Evolutionary conservation across 2,329 filamentous ascomycete species (phyloP).

Genomic region (Alternaria arbusti): DNA sequence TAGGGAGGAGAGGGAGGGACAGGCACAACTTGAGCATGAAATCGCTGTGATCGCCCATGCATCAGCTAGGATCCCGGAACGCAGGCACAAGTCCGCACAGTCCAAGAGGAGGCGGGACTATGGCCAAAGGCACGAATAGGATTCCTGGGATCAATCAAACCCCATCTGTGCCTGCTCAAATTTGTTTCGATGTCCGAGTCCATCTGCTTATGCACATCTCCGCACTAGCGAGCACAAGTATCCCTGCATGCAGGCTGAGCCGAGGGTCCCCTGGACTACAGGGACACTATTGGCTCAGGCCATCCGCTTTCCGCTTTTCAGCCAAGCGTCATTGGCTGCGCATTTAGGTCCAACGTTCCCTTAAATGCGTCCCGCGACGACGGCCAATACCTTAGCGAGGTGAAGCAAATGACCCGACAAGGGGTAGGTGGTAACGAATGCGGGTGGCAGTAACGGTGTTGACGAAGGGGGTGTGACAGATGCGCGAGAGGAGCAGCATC

Average conservation of each 20-base stretch:
- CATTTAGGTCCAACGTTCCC: slow-evolving; percentile 24
- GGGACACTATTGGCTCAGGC: slow-evolving; percentile 18
- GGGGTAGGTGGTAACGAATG: slow-evolving; percentile 20
- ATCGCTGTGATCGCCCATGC: slow-evolving; percentile 41
- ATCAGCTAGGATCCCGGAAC: slow-evolving; percentile 30
- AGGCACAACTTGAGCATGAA: slow-evolving; percentile 39
- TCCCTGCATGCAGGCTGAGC: slow-evolving; percentile 35
- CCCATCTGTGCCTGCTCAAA: slow-evolving; percentile 36
- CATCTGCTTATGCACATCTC: slow-evolving; percentile 41
- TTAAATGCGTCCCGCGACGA: slow-evolving; percentile 28
- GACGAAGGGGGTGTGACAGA: slow-evolving; percentile 22
- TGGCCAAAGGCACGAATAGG: slow-evolving; percentile 33
- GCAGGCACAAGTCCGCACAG: slow-evolving; percentile 39
- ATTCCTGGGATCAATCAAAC: slow-evolving; percentile 19
- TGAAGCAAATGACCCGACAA: slow-evolving; percentile 35
- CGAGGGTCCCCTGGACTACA: slow-evolving; percentile 21
- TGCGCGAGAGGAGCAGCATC: slow-evolving; percentile 22
- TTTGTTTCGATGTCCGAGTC: slow-evolving; percentile 37
- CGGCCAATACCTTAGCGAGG: slow-evolving; percentile 28
- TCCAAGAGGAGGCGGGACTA: slow-evolving; percentile 37
- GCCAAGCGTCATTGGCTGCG: slow-evolving; percentile 27
- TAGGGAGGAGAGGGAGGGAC: slow-evolving; percentile 30
- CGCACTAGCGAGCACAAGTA: slow-evolving; percentile 36
- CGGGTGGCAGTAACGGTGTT: slow-evolving; percentile 16
- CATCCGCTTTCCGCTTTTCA: slow-evolving; percentile 12